These are phyloP conservation scores for Citrus cavaleriei DNA, from an alignment of 345 rosid species.

Conservation along the genomic window DNA sequence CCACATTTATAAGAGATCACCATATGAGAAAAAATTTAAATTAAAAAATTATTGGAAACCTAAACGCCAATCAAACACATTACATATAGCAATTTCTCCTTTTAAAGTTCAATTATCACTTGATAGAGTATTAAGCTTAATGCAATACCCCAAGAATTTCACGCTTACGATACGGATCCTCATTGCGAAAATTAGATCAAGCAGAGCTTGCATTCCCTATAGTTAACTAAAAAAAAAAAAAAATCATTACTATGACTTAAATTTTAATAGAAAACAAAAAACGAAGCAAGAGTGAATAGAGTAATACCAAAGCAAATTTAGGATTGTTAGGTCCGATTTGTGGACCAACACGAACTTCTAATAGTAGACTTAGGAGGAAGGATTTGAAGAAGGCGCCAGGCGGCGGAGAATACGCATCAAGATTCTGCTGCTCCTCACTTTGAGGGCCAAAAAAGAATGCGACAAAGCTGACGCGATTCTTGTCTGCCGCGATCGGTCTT, in stretches of 20 bases:
- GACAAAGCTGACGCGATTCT: conserved; percentile 62
- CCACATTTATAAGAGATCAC: too few relatives aligned
- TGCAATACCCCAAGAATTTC: too few relatives aligned
- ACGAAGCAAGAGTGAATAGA: background rate
- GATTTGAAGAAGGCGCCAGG: conserved; percentile 72
- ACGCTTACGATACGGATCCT: too few relatives aligned
- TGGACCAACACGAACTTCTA: conserved; percentile 63
- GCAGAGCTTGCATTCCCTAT: conserved; percentile 88
- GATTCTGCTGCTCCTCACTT: conserved; percentile 64
- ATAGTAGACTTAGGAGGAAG: conserved; percentile 74
- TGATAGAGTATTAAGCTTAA: too few relatives aligned
- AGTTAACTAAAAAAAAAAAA: background rate
- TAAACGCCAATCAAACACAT: too few relatives aligned
- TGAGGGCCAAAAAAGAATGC: conserved; percentile 72
- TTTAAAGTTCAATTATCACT: too few relatives aligned
- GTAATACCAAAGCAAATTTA: conserved; percentile 62
- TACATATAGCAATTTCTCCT: too few relatives aligned
- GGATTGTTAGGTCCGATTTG: conserved; percentile 93
- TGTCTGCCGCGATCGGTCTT: conserved; percentile 94
- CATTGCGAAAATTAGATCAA: conserved; percentile 49
- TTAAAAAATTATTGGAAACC: too few relatives aligned
- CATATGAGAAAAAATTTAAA: too few relatives aligned
- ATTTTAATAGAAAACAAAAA: background rate
- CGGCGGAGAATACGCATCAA: conserved; percentile 67
- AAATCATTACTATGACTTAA: too few relatives aligned